Evolutionary conservation across 352 stramenopile genomes (phyloP), one percentile per base, ranked within the genome.

Genomic region (Pythium volutum): DNA sequence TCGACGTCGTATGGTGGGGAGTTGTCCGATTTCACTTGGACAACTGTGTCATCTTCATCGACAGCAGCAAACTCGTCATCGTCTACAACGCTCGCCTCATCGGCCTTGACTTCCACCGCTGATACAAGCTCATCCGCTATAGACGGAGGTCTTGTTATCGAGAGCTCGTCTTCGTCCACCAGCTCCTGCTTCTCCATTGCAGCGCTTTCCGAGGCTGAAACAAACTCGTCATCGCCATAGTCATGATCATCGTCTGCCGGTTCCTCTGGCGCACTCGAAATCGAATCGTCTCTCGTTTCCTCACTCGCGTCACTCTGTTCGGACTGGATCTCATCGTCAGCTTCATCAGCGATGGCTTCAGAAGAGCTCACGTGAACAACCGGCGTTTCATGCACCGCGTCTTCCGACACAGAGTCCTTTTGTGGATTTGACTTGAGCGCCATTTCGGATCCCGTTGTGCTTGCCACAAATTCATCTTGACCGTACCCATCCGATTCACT

Each of bases 191-290:
- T 34, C 23, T 70, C n/a, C 8, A 25, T 36, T 11, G 55, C 11
- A 23, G 26, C 48, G 43, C 51, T 74, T 18, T 66, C 69, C 2
- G 57, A 73, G 0, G 69, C 47, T 1, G 70, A 76, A 36, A 66
- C 66, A 43, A 88, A 86, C 9, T 85, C 76, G 18, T 87, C 74
- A 4, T 71, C 60, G 22, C 26, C 45, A 26, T 73, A 64, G 22
- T 62, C 31, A 23, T 64, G 16, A 7, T 54, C 55, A 14, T 54
- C 22, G 5, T 42, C 48, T 25, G 11, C 18, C 14, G 23, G 38
- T n/a, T 41, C 41, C 2, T 53, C 39, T 18, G 46, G 46, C 23
- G n/a, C 16, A 34, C 42, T 33, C 16, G 49, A 46, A 12, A 47
- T 26, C 15, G 58, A 16, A 41, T 48, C 36, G 3, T 54, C 59